phyloP scores from a whole-genome alignment of 192 early-diverging fungal species.

The Backusella westeae region DNA sequence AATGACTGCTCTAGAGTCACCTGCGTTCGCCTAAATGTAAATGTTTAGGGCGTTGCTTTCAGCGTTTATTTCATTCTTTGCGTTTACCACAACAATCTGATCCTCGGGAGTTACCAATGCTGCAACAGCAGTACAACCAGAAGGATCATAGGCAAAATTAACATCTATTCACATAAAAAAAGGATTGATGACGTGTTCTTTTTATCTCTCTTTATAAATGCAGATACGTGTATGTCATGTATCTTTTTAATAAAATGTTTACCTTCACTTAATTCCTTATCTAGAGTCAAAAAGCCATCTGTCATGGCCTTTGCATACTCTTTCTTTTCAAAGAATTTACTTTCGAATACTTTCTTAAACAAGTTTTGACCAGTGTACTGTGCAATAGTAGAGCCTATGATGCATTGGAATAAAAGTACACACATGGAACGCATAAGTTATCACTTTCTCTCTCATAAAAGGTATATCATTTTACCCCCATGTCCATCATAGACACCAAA shows the following conservation, averaged over 20 bases:
- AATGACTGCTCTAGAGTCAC: conserved; percentile 93
- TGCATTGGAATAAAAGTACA: neutral
- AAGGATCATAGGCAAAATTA: conserved; percentile 66
- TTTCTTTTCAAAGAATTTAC: conserved; percentile 64
- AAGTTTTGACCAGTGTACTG: conserved; percentile 80
- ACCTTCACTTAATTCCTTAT: conserved; percentile 70
- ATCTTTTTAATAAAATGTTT: neutral
- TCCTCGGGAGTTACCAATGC: conserved; percentile 81
- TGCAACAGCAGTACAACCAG: conserved; percentile 95
- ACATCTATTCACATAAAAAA: conserved; percentile 31
- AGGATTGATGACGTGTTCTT: too few relatives aligned
- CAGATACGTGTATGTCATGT: too few relatives aligned
- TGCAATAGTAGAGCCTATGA: conserved; percentile 71
- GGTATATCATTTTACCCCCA: conserved; percentile 59
- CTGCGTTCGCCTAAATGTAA: conserved; percentile 75
- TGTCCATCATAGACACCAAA: conserved; percentile 98
- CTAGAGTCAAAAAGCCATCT: conserved; percentile 80
- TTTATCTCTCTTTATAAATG: too few relatives aligned
- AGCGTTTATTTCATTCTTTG: neutral
- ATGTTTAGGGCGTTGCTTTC: neutral
- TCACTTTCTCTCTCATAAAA: neutral
- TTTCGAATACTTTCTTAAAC: conserved; percentile 69
- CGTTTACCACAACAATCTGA: conserved; percentile 62
- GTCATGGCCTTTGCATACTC: conserved; percentile 80
- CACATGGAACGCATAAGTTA: neutral